phyloP scores from a whole-genome alignment of 2,329 filamentous ascomycete genomes.

The Parascedosporium putredinis region DNA sequence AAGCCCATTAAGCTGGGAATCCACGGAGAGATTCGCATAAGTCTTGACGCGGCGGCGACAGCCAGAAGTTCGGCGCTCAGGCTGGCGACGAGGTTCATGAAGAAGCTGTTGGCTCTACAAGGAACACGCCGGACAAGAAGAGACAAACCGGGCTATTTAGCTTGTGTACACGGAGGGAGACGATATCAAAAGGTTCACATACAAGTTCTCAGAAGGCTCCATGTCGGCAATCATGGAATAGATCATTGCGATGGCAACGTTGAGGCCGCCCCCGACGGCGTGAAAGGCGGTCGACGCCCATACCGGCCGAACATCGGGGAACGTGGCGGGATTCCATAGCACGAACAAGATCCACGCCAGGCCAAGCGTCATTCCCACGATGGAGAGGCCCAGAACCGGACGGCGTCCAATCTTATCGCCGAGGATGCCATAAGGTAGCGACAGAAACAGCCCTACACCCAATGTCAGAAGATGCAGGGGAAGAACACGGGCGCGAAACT shows the following conservation, averaged over 20 bases:
- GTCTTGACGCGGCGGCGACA: constrained; percentile 1
- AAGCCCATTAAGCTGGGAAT: background rate
- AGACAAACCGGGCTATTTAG: background rate
- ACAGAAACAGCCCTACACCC: background rate
- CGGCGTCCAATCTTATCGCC: constrained; percentile 10
- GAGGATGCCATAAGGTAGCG: background rate
- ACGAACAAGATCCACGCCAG: constrained; percentile 8
- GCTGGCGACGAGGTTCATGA: constrained; percentile 5
- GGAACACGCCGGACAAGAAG: background rate
- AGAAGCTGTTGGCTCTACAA: constrained; percentile 1
- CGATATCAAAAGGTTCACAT: background rate
- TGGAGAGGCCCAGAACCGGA: constrained; percentile 9
- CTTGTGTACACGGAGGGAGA: no score
- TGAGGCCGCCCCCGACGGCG: constrained; percentile 9
- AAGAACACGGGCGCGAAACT: no score
- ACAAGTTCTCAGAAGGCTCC: constrained; percentile 8
- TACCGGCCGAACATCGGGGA: constrained; percentile 7
- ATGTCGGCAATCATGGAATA: constrained; percentile 11
- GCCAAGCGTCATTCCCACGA: constrained; percentile 7
- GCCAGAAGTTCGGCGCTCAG: constrained; percentile 1
- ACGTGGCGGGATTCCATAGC: background rate
- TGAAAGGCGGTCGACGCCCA: constrained; percentile 8
- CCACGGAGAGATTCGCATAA: constrained; percentile 7
- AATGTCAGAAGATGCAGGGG: background rate
- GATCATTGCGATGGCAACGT: constrained; percentile 10